Evolutionary conservation across 345 rosid genomes (phyloP), one percentile per base, ranked within the genome.

Genomic region (Syzygium aqueum): DNA sequence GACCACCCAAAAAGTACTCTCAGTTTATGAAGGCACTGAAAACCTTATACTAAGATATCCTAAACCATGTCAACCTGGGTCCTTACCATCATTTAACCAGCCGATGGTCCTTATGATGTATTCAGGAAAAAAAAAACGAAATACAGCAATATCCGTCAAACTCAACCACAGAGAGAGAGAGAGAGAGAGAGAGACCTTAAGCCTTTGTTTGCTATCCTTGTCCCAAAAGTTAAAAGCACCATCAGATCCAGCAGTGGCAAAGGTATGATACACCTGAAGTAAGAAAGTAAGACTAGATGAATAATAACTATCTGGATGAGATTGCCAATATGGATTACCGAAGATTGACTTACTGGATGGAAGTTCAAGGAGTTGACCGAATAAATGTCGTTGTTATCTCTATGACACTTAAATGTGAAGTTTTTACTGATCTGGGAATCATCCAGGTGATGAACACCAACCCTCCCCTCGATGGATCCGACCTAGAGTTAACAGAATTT

Each of bases 211-310:
- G 86, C 99, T 98, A 88, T 98, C 99, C 93, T 98, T 98, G 92
- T 98, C 99, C 99, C 99, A 98, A 89, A 98, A 98, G 87, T 95
- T 95, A 90, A 96, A 96, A 82, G 98, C 95, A 73, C 99, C 99
- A 91, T 98, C 99, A n/a, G 99, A 98, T 50, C 99, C 98, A 50
- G 99, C 98, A 56, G 99, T 98, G 54, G 99, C 98, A 95, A 98
- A 96, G 33, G 99, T 98, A 88, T 96, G 99, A 89, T 95, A 96
- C 87, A 94, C 91, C 99, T 98, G 91, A 73, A 91, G 63, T 57
- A 91, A 89, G n/a, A 73, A 37, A 37, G 8, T 19, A 0, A 73
- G 22, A 73, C 15, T 37, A 27, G 49, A 37, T 73, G 15, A 73
- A 73, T 21, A 5, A 33, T 73, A 49, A 73, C 82, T 10, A 27